A percentile compares a stretch with the other conserved stretches of the same genome.
These are phyloP conservation scores for Spathaspora jeffriesii DNA, from an alignment of 1,139 yeast genomes.

Conservation along the genomic window DNA sequence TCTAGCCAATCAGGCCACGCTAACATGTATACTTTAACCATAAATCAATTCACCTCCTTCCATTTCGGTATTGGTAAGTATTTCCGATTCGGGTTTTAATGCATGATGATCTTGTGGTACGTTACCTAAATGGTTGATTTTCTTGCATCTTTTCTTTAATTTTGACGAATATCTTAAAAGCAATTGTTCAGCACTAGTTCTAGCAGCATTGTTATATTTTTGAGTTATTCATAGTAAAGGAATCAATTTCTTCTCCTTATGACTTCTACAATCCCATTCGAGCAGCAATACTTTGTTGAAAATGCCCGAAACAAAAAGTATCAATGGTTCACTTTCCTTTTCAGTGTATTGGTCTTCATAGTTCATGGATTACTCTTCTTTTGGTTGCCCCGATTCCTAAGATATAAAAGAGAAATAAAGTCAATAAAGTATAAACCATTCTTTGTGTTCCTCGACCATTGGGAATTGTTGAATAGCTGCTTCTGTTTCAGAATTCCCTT, in stretches of 20 bases:
- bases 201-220: not conserved
- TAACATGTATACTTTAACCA: not conserved
- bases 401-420: constrained; percentile 15
- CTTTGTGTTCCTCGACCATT: constrained; percentile 26
- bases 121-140: too few species aligned
- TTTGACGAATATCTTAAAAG: not conserved
- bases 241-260: not conserved
- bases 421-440: constrained; percentile 14
- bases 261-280: constrained; percentile 12
- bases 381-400: constrained; percentile 36
- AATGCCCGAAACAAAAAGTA: constrained; percentile 30
- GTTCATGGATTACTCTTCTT: constrained; percentile 43
- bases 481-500: constrained; percentile 21
- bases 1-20: not conserved
- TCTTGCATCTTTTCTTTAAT: too few species aligned
- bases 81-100: constrained; percentile 1
- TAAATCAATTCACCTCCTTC: not conserved
- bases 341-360: constrained; percentile 25
- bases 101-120: not conserved
- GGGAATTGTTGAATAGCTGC: constrained; percentile 31
- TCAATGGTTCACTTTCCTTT: constrained; percentile 37
- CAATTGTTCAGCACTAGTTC: not conserved
- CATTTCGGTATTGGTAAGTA: not conserved
- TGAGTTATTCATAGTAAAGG: not conserved
- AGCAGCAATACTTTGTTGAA: constrained; percentile 35